Evolutionary conservation across 495 filamentous ascomycete genomes (phyloP), one percentile per base, ranked within the genome.

Genomic region (Jackrogersella minutella): DNA sequence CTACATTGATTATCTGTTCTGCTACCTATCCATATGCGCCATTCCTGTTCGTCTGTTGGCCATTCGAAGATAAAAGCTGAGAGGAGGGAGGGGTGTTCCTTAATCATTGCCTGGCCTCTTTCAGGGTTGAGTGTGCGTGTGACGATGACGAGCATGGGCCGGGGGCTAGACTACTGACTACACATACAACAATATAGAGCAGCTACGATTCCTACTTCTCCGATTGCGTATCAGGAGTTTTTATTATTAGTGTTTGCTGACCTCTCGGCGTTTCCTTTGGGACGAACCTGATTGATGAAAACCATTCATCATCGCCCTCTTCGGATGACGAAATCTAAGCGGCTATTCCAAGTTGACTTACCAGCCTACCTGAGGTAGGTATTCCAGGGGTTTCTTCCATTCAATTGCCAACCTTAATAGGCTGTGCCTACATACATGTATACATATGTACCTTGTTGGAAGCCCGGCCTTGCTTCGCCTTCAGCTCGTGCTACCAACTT

Each of bases 151-250:
- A 26, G 50, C 39, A 39, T 56, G 47, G 53, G 14, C 31, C 9
- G 16, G 62, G 44, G 22, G 41, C 43, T 50, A 17, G 22, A 34
- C n/a, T n/a, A n/a, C n/a, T n/a, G n/a, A n/a, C n/a, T n/a, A n/a
- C n/a, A n/a, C n/a, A n/a, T n/a, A n/a, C n/a, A n/a, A n/a, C n/a
- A n/a, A n/a, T n/a, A n/a, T n/a, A n/a, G n/a, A n/a, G n/a, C 40
- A 33, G 10, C 17, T 39, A 28, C 47, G 14, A 58, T 53, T 59
- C 39, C 40, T 54, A 14, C n/a, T 39, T 41, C 56, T 58, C 65
- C 58, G 49, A 59, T 63, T 26, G 59, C 64, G 31, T 61, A 67
- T 67, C 64, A 57, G 57, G 37, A 3, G 53, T 57, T 51, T 50
- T 51, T 50, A 58, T 53, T 56, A 56, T 61, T 62, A 54, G 62